Evolutionary conservation across 805 yeast species (phyloP).

Genomic region (Schwanniomyces sp.): DNA sequence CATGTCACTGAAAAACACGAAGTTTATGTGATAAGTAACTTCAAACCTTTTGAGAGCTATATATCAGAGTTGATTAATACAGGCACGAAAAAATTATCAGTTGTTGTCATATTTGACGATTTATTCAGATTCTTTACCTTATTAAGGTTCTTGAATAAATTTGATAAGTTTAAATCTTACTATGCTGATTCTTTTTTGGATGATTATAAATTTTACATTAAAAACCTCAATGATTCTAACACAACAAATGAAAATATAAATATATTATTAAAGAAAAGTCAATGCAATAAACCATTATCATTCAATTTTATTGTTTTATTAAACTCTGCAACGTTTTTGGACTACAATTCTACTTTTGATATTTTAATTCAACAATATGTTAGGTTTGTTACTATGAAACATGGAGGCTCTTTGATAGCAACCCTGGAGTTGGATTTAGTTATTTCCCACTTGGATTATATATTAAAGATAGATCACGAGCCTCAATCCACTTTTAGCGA

Average conservation of each 20-base stretch:
- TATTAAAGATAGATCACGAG: constrained; percentile 6
- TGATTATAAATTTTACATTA: constrained; percentile 4
- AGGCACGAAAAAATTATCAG: constrained; percentile 2
- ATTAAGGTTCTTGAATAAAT: constrained; percentile 7
- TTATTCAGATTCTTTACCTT: constrained; percentile 12
- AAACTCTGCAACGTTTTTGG: constrained; percentile 12
- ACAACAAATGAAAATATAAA: not conserved
- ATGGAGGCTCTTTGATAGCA: constrained; percentile 23
- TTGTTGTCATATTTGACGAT: constrained; percentile 7
- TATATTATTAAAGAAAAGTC: constrained; percentile 16
- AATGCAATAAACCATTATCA: constrained; percentile 21
- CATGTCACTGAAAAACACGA: constrained; percentile 6
- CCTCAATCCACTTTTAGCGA: constrained; percentile 14
- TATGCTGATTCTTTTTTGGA: constrained; percentile 5
- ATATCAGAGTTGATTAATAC: constrained; percentile 5
- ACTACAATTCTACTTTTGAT: constrained; percentile 16
- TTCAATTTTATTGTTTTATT: constrained; percentile 17
- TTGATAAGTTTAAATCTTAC: constrained; percentile 1
- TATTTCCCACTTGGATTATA: constrained; percentile 4
- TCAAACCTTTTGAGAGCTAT: constrained; percentile 10
- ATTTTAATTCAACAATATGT: constrained; percentile 36
- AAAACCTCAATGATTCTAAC: constrained; percentile 1
- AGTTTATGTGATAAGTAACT: constrained; percentile 15
- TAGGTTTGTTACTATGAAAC: constrained; percentile 30
- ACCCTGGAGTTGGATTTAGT: constrained; percentile 5